phyloP scores from a whole-genome alignment of 352 stramenopile species.

The Pythium grandisporangium region DNA sequence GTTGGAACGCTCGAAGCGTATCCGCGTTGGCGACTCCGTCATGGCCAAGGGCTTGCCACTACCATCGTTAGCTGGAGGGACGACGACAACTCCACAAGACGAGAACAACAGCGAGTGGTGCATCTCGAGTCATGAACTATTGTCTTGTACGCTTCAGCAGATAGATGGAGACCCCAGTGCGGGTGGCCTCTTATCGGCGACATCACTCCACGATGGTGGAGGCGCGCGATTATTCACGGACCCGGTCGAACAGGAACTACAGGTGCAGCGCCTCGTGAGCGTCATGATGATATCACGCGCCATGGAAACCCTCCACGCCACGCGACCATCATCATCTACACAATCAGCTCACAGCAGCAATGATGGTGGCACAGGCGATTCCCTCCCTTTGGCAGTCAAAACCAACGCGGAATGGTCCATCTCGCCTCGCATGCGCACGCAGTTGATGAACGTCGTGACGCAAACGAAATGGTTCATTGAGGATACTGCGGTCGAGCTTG shows the following conservation, averaged over 20 bases:
- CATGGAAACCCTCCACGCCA: slow-evolving; percentile 27
- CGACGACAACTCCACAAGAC: too few relatives aligned
- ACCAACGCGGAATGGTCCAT: too few relatives aligned
- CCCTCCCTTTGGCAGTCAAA: too few relatives aligned
- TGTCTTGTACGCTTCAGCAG: slow-evolving; percentile 27
- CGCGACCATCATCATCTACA: too few relatives aligned
- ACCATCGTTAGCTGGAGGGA: too few relatives aligned
- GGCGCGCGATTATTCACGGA: slow-evolving; percentile 19
- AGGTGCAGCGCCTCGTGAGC: slow-evolving; percentile 39
- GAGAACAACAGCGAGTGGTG: slow-evolving; percentile 29
- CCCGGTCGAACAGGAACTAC: slow-evolving; percentile 28
- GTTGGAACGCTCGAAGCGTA: slow-evolving; percentile 16
- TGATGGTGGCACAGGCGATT: too few relatives aligned
- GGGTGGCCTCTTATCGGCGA: slow-evolving; percentile 30
- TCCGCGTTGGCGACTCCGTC: slow-evolving; percentile 12
- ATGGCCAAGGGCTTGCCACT: slow-evolving; percentile 24
- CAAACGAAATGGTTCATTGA: slow-evolving; percentile 43
- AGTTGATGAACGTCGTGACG: slow-evolving; percentile 25
- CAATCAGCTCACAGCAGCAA: too few relatives aligned
- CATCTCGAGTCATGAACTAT: slow-evolving; percentile 36
- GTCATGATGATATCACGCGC: slow-evolving; percentile 29
- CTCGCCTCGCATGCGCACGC: slow-evolving; percentile 1
- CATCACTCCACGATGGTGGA: slow-evolving; percentile 13
- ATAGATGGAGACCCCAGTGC: slow-evolving; percentile 25
- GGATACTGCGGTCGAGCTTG: slow-evolving; percentile 37